Conservation (phyloP, 78 protist species). For the Dictyostelium brefeldianum region DNA sequence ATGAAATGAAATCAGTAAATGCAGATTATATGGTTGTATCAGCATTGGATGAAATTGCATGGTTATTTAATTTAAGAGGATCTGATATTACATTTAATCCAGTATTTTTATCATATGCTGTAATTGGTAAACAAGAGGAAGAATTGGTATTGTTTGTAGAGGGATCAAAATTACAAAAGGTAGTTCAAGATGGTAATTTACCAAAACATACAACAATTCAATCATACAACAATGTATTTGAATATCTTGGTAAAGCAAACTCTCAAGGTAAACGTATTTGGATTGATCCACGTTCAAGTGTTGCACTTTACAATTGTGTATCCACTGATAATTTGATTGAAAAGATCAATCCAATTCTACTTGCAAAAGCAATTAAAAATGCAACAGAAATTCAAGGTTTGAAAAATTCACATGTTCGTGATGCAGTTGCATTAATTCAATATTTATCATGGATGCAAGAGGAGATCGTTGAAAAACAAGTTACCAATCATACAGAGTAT, state of each 20-base stretch:
- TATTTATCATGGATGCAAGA: slow-evolving; percentile 90
- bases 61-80: slow-evolving; percentile 93
- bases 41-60: slow-evolving; percentile 92
- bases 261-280: slow-evolving; percentile 27
- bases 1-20: neutral
- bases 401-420: slow-evolving; percentile 86
- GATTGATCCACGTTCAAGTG: slow-evolving; percentile 78
- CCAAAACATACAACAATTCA: neutral
- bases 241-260: neutral
- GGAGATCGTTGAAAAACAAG: slow-evolving; percentile 27
- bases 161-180: neutral
- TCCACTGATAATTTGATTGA: neutral
- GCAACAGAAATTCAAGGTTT: slow-evolving; percentile 90
- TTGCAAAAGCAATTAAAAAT: slow-evolving; percentile 91
- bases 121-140: slow-evolving; percentile 17
- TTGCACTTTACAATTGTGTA: slow-evolving; percentile 59
- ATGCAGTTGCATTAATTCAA: slow-evolving; percentile 89
- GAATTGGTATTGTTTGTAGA: slow-evolving; percentile 4
- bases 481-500: slow-evolving; percentile 28
- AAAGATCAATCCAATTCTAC: slow-evolving; percentile 73
- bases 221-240: slow-evolving; percentile 32
- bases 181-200: neutral
- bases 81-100: slow-evolving; percentile 84
- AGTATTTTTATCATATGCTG: slow-evolving; percentile 84
- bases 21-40: slow-evolving; percentile 77